These are phyloP conservation scores for Sporothrix sp. DNA, from an alignment of 2,329 filamentous ascomycete species.

Conservation along the genomic window DNA sequence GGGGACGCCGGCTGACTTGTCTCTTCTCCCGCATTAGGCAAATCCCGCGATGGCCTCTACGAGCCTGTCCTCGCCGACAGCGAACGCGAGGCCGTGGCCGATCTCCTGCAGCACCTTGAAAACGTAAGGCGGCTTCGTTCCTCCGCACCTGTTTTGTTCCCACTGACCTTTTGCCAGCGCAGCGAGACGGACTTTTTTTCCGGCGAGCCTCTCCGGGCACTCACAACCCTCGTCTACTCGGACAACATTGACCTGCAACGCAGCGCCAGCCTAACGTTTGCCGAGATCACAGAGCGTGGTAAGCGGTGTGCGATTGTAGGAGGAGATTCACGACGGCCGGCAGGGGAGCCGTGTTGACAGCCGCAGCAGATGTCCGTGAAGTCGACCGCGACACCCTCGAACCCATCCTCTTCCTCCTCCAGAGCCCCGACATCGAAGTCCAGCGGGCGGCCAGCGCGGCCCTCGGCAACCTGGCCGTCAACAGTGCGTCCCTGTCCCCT, in stretches of 20 bases:
- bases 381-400: slow-evolving; percentile 92
- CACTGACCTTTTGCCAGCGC: slow-evolving; percentile 44
- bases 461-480: slow-evolving; percentile 90
- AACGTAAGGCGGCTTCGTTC: slow-evolving; percentile 55
- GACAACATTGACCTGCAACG: slow-evolving; percentile 97
- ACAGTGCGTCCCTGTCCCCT: slow-evolving; percentile 55
- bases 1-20: not conserved
- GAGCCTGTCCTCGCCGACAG: slow-evolving; percentile 87
- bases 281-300: slow-evolving; percentile 98
- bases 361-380: slow-evolving; percentile 73
- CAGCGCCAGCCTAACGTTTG: slow-evolving; percentile 95
- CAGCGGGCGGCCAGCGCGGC: slow-evolving; percentile 94
- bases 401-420: slow-evolving; percentile 88
- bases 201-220: slow-evolving; percentile 82
- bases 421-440: slow-evolving; percentile 93
- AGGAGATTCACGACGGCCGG: too few species aligned
- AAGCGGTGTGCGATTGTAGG: slow-evolving; percentile 5
- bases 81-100: slow-evolving; percentile 92
- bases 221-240: slow-evolving; percentile 95
- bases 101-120: slow-evolving; percentile 89
- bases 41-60: slow-evolving; percentile 71
- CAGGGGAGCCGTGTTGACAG: too few species aligned
- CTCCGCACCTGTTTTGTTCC: not conserved
- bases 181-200: slow-evolving; percentile 97
- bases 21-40: slow-evolving; percentile 38